Percentiles rank a stretch among this genome's conserved stretches.
phyloP scores from a whole-genome alignment of 257 asterid genomes.

The Capsicum rhomboideum region DNA sequence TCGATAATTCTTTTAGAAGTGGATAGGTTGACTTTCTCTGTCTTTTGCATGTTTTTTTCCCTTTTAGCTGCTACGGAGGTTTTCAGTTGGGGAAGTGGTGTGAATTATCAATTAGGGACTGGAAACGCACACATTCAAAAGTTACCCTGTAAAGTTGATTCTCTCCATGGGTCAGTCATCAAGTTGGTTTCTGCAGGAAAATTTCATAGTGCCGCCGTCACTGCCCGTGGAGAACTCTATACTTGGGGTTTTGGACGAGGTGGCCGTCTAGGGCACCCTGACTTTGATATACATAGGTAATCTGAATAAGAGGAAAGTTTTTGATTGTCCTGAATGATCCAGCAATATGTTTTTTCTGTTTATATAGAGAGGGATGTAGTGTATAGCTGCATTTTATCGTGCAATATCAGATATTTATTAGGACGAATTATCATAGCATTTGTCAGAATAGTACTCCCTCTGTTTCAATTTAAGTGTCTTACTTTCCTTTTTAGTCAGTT shows the following conservation, averaged over 20 bases:
- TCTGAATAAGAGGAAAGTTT: neutral
- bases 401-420: neutral
- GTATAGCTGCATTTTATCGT: neutral
- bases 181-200: conserved; percentile 77
- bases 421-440: neutral
- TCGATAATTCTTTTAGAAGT: neutral
- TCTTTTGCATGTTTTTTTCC: conserved; percentile 2
- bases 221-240: conserved; percentile 77
- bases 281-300: conserved; percentile 94
- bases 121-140: conserved; percentile 97
- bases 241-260: conserved; percentile 99
- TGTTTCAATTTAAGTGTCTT: neutral
- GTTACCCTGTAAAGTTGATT: conserved; percentile 92
- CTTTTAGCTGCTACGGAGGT: conserved; percentile 77
- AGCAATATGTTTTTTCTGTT: neutral
- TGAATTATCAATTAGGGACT: conserved; percentile 96
- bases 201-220: conserved; percentile 95
- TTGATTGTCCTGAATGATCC: neutral
- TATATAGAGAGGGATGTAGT: neutral
- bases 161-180: conserved; percentile 67
- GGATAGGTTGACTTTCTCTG: conserved; percentile 9
- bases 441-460: neutral
- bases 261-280: conserved; percentile 98
- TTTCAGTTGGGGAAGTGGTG: conserved; percentile 99
- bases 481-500: neutral